phyloP scores from a whole-genome alignment of 495 filamentous ascomycete genomes.

The Chaetomium cochliodes region DNA sequence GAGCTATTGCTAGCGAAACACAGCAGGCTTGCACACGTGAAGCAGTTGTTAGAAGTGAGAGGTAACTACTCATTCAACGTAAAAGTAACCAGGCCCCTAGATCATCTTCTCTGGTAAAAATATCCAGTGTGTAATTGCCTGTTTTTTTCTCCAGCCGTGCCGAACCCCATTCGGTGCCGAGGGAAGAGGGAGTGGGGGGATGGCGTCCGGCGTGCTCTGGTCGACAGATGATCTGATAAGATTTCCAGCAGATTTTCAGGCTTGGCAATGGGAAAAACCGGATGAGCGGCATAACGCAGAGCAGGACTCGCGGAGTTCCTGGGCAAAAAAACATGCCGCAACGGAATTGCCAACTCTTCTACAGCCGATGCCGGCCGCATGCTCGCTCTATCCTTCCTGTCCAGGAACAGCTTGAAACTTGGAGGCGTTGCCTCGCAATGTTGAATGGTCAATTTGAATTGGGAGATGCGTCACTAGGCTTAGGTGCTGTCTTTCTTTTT shows the following conservation, averaged over 20 bases:
- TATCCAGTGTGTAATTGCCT: too few species aligned
- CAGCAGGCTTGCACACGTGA: too few species aligned
- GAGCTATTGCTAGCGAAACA: too few species aligned
- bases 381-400: not conserved
- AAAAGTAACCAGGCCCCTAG: too few species aligned
- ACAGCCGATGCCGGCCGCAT: conserved; percentile 14
- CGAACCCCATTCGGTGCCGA: conserved; percentile 8
- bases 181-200: not conserved
- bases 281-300: conserved; percentile 9
- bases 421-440: not conserved
- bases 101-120: too few species aligned
- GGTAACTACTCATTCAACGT: too few species aligned
- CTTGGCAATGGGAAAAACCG: conserved; percentile 33
- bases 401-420: not conserved
- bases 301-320: not conserved
- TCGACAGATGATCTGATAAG: conserved; percentile 54
- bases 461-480: too few species aligned
- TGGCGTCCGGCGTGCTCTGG: not conserved
- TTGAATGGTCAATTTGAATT: too few species aligned
- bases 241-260: conserved; percentile 24
- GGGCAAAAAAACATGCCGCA: not conserved
- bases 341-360: not conserved
- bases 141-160: too few species aligned
- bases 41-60: too few species aligned
- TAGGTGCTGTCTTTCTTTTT: too few species aligned